Evolutionary conservation across 2,329 filamentous ascomycete genomes (phyloP).

Genomic region (Mariannaea sp.): DNA sequence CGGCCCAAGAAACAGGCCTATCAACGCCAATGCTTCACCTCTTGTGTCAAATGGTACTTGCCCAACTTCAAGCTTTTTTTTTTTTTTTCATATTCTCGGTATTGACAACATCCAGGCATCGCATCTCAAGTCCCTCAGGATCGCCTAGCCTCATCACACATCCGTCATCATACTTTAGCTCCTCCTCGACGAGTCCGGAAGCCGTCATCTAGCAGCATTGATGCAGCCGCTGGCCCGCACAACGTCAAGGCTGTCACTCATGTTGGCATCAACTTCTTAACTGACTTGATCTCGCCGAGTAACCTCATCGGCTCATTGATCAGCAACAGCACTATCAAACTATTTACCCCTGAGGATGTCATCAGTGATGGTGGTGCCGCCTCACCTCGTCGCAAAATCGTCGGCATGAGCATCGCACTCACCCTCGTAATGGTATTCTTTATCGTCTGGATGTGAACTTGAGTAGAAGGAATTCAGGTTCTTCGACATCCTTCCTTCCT

Average conservation of each 20-base stretch:
- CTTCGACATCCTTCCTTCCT: constrained; percentile 6
- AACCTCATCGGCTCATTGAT: constrained; percentile 86
- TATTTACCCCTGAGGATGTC: constrained; percentile 76
- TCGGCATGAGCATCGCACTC: constrained; percentile 37
- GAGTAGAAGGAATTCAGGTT: not conserved
- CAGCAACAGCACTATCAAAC: constrained; percentile 84
- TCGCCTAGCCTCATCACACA: constrained; percentile 74
- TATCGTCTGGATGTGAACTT: constrained; percentile 35
- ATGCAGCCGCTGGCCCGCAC: constrained; percentile 73
- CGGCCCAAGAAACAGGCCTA: constrained; percentile 22
- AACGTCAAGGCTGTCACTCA: constrained; percentile 81
- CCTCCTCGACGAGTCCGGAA: constrained; percentile 72
- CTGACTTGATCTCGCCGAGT: constrained; percentile 81
- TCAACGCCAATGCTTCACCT: constrained; percentile 25
- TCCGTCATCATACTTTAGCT: constrained; percentile 70
- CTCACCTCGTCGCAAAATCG: constrained; percentile 36
- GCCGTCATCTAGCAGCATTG: constrained; percentile 85
- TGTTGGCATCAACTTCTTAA: constrained; percentile 80
- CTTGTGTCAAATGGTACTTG: constrained; percentile 29
- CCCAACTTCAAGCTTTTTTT: not conserved
- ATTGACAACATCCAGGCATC: constrained; percentile 58
- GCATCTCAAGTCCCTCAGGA: constrained; percentile 74
- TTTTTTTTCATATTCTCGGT: not conserved
- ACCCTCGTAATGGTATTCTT: constrained; percentile 39
- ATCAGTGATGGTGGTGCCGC: constrained; percentile 64